Conservation (phyloP, 2,329 filamentous ascomycete genomes). For the Cryphonectria carpinicola region DNA sequence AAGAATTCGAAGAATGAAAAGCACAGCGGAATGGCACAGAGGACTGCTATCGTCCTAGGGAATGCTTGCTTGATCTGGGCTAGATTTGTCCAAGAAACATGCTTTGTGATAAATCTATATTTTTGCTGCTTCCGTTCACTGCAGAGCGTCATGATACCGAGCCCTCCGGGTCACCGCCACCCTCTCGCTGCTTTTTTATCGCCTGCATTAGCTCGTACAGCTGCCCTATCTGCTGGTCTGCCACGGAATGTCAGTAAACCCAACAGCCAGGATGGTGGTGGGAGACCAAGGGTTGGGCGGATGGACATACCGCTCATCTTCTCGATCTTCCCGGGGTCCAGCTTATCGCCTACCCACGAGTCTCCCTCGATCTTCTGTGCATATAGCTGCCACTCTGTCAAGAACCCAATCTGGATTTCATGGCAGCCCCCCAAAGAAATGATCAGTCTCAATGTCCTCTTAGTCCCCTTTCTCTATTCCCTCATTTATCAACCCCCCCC, state of each 20-base stretch:
- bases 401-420: slow-evolving; percentile 76
- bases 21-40: background rate
- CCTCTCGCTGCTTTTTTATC: slow-evolving; percentile 52
- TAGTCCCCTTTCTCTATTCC: no score
- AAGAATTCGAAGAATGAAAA: background rate
- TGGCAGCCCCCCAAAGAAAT: no score
- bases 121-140: background rate
- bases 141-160: slow-evolving; percentile 4
- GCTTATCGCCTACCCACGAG: slow-evolving; percentile 78
- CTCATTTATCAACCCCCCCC: background rate
- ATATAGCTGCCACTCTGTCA: slow-evolving; percentile 96
- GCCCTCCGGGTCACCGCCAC: slow-evolving; percentile 24
- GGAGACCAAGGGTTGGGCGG: background rate
- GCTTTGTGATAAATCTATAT: background rate
- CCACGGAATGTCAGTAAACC: slow-evolving; percentile 24
- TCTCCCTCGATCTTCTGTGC: slow-evolving; percentile 91
- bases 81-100: background rate
- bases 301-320: slow-evolving; percentile 83
- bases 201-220: slow-evolving; percentile 92
- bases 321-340: slow-evolving; percentile 81
- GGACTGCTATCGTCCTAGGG: background rate
- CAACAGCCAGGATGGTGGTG: background rate
- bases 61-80: background rate
- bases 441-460: background rate
- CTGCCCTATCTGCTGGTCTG: slow-evolving; percentile 92